Evolutionary conservation across 2,329 filamentous ascomycete genomes (phyloP).

Genomic region (Pestalotiopsis sp.): DNA sequence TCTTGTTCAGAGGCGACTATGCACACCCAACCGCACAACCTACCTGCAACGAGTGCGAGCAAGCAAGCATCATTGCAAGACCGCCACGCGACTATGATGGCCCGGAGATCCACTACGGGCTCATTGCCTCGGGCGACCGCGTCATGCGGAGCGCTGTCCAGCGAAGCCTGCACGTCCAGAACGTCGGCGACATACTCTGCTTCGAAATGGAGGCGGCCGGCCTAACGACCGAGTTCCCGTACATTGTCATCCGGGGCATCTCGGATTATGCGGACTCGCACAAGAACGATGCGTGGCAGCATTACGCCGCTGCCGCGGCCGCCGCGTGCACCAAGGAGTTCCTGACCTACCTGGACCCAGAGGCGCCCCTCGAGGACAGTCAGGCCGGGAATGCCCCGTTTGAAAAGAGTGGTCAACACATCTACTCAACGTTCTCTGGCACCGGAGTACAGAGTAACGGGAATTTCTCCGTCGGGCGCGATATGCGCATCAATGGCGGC

Average conservation of each 20-base stretch:
- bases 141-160: not conserved
- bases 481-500: not conserved
- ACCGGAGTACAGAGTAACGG: not conserved
- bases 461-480: not conserved
- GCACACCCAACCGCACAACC: not conserved
- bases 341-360: not conserved
- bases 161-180: not conserved
- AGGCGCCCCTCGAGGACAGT: not conserved
- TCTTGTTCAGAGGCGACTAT: not conserved
- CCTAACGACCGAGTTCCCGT: not conserved
- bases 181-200: conserved; percentile 1
- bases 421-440: not conserved
- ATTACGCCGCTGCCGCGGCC: not conserved
- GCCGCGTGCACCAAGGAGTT: conserved; percentile 4
- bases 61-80: not conserved
- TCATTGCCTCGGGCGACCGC: not conserved
- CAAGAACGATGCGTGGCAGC: conserved; percentile 9
- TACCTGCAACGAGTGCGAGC: not conserved
- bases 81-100: not conserved
- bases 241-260: conserved; percentile 10
- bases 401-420: not conserved
- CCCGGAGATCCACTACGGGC: not conserved
- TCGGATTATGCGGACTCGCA: conserved; percentile 11
- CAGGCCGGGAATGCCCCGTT: not conserved
- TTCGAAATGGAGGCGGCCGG: conserved; percentile 8